Conservation (phyloP, 352 stramenopile genomes). For the Phytopythium chamaehyphon region DNA sequence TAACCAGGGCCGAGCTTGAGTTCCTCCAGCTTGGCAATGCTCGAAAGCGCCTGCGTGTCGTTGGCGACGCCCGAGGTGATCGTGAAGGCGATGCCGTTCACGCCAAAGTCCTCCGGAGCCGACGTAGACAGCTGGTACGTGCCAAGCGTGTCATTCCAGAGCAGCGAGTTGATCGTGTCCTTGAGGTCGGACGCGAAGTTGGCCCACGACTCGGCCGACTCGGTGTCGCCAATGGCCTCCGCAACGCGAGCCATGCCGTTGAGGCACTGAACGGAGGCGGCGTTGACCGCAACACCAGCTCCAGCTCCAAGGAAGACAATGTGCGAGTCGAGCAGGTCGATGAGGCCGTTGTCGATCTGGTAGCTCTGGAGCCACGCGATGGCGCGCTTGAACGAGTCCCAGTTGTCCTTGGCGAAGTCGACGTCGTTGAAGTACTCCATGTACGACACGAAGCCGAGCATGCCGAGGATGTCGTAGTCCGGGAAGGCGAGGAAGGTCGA, state of each 20-base stretch:
- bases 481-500: constrained; percentile 17
- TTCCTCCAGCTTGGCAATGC: constrained; percentile 15
- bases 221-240: constrained; percentile 12
- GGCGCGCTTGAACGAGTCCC: constrained; percentile 15
- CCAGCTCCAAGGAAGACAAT: constrained; percentile 15
- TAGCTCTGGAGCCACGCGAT: constrained; percentile 13
- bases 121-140: constrained; percentile 18
- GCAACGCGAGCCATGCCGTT: constrained; percentile 22
- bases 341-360: constrained; percentile 20
- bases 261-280: constrained; percentile 19
- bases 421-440: constrained; percentile 27
- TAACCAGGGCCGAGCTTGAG: constrained; percentile 25
- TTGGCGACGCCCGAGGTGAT: constrained; percentile 24
- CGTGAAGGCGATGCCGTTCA: constrained; percentile 24
- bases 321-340: constrained; percentile 20
- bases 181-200: constrained; percentile 14
- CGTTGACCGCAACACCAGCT: constrained; percentile 18
- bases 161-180: constrained; percentile 21
- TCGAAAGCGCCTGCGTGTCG: constrained; percentile 15
- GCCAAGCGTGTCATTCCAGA: constrained; percentile 22
- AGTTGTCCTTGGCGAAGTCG: constrained; percentile 13
- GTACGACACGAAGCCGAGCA: constrained; percentile 25
- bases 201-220: constrained; percentile 13
- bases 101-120: constrained; percentile 16
- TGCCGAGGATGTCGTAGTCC: constrained; percentile 25